phyloP scores from a whole-genome alignment of 2,329 filamentous ascomycete genomes.

The Nothophoma quercina region DNA sequence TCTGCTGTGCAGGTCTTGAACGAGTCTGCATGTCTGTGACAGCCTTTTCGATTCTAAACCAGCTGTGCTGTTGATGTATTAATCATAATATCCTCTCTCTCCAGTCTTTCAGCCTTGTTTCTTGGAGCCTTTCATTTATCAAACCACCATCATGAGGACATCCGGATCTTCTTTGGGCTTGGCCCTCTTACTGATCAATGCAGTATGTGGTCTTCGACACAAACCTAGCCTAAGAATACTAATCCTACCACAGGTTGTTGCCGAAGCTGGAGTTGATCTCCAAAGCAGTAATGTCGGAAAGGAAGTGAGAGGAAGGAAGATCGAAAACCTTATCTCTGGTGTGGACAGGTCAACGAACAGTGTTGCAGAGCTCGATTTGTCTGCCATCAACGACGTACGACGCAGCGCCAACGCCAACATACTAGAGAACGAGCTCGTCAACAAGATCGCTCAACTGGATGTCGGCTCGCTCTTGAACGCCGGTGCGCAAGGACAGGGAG shows the following conservation, averaged over 20 bases:
- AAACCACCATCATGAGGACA: constrained; percentile 38
- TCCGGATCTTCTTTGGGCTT: constrained; percentile 34
- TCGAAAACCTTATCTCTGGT: constrained; percentile 37
- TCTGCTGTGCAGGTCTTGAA: constrained; percentile 49
- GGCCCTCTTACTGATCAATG: constrained; percentile 39
- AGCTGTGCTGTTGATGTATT: constrained; percentile 49
- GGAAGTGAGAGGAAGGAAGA: constrained; percentile 32
- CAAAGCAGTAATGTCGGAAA: constrained; percentile 30
- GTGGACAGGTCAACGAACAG: constrained; percentile 24
- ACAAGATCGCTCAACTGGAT: constrained; percentile 29
- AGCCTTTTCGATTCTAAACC: constrained; percentile 32
- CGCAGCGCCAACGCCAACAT: constrained; percentile 17
- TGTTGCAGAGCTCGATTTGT: constrained; percentile 23
- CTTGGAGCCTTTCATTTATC: neutral
- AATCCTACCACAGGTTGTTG: constrained; percentile 32
- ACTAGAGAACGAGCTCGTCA: constrained; percentile 21
- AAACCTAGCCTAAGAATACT: constrained; percentile 17
- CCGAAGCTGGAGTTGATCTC: constrained; percentile 37
- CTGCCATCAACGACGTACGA: constrained; percentile 13
- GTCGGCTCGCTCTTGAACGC: constrained; percentile 28
- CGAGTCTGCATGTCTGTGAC: constrained; percentile 46
- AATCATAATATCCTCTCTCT: constrained; percentile 34
- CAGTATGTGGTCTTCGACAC: constrained; percentile 31
- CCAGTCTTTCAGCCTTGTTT: neutral
- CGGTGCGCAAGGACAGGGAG: constrained; percentile 21